phyloP scores from a whole-genome alignment of 352 stramenopile genomes.

The Phytophthora melonis region DNA sequence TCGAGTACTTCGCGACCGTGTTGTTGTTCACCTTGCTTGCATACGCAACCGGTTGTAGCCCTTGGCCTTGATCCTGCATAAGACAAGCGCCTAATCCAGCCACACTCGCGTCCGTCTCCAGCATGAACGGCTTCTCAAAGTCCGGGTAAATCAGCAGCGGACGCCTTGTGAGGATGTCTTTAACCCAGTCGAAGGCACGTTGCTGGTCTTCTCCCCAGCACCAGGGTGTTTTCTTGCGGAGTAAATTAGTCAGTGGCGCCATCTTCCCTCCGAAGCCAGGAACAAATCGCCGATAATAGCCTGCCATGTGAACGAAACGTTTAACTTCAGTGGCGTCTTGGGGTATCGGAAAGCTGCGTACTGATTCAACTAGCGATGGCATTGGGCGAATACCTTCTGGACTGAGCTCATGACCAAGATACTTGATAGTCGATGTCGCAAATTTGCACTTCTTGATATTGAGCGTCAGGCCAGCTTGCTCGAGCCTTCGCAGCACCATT shows the following conservation, averaged over 20 bases:
- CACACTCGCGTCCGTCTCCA: neutral
- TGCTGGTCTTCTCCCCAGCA: neutral
- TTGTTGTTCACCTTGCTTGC: constrained; percentile 7
- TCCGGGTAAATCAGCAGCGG: neutral
- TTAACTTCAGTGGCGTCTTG: neutral
- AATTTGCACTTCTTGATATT: neutral
- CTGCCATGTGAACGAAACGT: neutral
- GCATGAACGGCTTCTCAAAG: neutral
- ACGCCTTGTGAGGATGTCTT: neutral
- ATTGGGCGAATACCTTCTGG: neutral
- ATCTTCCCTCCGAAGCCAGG: neutral
- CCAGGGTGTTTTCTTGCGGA: neutral
- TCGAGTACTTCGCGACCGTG: neutral
- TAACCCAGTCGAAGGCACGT: neutral
- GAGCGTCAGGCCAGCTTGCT: neutral
- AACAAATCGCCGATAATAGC: neutral
- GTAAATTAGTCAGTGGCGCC: neutral
- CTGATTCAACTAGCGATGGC: neutral
- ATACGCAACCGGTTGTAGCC: neutral
- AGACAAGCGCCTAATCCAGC: neutral
- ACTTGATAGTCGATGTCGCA: neutral
- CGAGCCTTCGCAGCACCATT: neutral
- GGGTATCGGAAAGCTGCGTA: neutral
- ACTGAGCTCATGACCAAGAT: neutral
- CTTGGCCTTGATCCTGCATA: neutral